Evolutionary conservation across 2,329 filamentous ascomycete genomes (phyloP), one percentile per base, ranked within the genome.

Genomic region (Talaromyces sp.): DNA sequence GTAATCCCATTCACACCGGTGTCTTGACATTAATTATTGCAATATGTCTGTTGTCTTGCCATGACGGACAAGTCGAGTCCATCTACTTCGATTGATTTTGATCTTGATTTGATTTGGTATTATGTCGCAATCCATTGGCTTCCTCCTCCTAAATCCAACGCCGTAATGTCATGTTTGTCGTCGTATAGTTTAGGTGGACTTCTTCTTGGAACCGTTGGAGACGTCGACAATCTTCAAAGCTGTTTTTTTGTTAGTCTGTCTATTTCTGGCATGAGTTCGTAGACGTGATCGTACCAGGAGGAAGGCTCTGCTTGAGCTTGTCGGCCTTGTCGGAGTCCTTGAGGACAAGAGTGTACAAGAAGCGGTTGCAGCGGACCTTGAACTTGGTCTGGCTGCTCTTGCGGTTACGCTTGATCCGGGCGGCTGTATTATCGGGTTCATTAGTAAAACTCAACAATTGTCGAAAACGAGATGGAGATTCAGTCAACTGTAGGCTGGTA

Each of bases 261-360:
- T 31, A 31, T 31, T 7, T 31, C 27, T 31, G 27, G 27, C 27
- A 1, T 31, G 27, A 11, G 19, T 24, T 10, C 10, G n/a, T 6
- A 24, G 45, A 19, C 47, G 1, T 16, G 11, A 24, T 85, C 92
- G 78, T 93, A 99, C 95, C 91, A 76, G 95, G 96, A 78, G 95
- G 96, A 72, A 99, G 87, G 82, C 89, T 93, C 89, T 98, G 94
- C 93, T 97, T 98, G 75, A 99, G 90, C 91, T 99, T 99, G 87
- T 98, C 95, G 83, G 94, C 96, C 92, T 98, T 98, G 81, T 97
- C 95, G 79, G 89, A 88, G 85, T 99, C 95, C 89, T 97, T 97
- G 78, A 99, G 90, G 81, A 96, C 91, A 76, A 99, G 90, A 75
- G 95, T 97, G 91, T 99, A 99, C 75, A 99, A 87, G 87, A 95